Evolutionary conservation across 2,329 filamentous ascomycete genomes (phyloP), one percentile per base, ranked within the genome.

Genomic region (Cyclaneusma minus): DNA sequence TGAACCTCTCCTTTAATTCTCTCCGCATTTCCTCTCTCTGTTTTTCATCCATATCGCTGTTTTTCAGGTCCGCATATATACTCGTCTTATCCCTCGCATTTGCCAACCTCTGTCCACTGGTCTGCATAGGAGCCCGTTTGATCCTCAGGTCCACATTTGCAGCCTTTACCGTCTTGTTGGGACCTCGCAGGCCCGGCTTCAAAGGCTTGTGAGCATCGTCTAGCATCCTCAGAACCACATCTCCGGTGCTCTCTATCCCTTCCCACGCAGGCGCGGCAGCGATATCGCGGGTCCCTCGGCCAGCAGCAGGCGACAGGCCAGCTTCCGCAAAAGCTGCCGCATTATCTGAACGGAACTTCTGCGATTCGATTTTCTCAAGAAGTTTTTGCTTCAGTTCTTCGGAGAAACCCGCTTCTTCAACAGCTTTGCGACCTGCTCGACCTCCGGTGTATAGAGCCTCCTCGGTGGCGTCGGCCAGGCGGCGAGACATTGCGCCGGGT

Each of bases 211-310:
- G 69, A 14, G 81, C 67, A 45, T 92, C 83, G 30, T 81, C 67
- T 7, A 89, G 52, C 79, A 95, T 95, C 16, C 89, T 72, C 25
- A 92, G 55, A 13, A 83, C 73, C 1, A 77, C 64, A 47, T 94
- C 84, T 39, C 75, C 68, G 2, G 76, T 54, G 4, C 57, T 59
- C 51, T 95, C 89, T 8, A 65, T 60, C 3, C 87, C 89, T 0
- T 66, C 71, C 89, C 89, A 98, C 2, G 77, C 64, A 30, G 64
- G 54, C 5, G 73, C 68, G 0, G 64, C 59, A 2, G 82, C 82
- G 18, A 73, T 65, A 25, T 76, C 67, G 32, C 70, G 63, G 2
- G 76, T 78, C 8, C 74, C 76, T 38, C 63, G 61, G 10, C 77
- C 74, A 8, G 78, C 72, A n/a, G 66, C 63, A 4, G 62, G 45